Evolutionary conservation across 2,329 filamentous ascomycete genomes (phyloP), one percentile per base, ranked within the genome.

Genomic region (Akanthomyces muscarius): DNA sequence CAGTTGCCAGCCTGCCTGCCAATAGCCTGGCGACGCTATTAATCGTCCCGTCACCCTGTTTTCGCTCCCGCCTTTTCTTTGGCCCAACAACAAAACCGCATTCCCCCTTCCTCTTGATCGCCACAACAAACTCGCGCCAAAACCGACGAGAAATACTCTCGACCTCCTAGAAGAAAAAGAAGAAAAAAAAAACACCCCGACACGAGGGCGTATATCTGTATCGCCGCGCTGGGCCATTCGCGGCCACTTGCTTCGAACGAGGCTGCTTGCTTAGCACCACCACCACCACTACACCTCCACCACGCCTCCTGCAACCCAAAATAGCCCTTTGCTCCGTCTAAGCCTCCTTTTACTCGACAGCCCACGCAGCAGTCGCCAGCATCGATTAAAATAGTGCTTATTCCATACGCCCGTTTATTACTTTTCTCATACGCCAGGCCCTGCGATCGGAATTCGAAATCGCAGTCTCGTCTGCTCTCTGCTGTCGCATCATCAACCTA

Each of bases 261-360:
- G 21, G 18, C 30, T 5, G 4, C 14, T n/a, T 50, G 21, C 33
- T 25, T 42, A 51, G 47, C 28, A 59, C 33, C 33, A 36, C 33
- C 33, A 8, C 7, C 45, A 38, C 45, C 2, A 50, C 56, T n/a
- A 54, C 55, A 58, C 55, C 28, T 33, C 36, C 13, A 30, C 36
- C 3, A 60, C 45, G 57, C 57, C 18, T 52, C 57, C 57, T 60
- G 47, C 47, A 23, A 52, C 47, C 36, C 47, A 52, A 60, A 51
- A 42, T 42, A 44, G 36, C 25, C 16, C 36, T 44, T 47, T n/a
- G 21, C 42, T 11, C 3, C 42, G 45, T 59, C 56, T 51, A 58
- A 58, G 55, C 55, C 55, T 58, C 55, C 44, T 58, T 53, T 41
- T 13, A 16, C 55, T 50, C 45, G 44, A 48, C 53, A 45, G 41